Conservation (phyloP, 192 early-diverging fungal genomes). For the Coemansia sp. region DNA sequence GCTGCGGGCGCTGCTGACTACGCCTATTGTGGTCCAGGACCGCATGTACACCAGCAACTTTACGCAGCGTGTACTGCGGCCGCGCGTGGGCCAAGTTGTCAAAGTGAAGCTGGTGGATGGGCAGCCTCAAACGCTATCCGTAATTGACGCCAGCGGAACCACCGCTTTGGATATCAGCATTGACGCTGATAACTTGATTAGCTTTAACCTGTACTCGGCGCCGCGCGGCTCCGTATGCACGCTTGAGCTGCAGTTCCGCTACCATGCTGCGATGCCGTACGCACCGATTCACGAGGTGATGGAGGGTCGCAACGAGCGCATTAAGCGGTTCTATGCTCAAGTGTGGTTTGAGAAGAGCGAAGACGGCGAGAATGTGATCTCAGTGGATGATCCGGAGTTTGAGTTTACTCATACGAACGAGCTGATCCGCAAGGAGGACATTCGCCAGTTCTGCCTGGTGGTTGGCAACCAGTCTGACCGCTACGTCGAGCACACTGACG, state of each 20-base stretch:
- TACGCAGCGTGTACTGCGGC: constrained; percentile 61
- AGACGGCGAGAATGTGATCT: constrained; percentile 7
- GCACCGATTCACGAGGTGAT: constrained; percentile 74
- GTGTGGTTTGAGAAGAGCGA: constrained; percentile 24
- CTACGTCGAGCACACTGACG: constrained; percentile 36
- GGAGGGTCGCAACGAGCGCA: constrained; percentile 69
- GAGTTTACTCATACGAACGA: constrained; percentile 56
- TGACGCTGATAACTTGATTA: constrained; percentile 51
- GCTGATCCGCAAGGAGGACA: constrained; percentile 40
- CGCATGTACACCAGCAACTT: constrained; percentile 66
- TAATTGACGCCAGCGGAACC: constrained; percentile 6
- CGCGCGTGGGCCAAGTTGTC: constrained; percentile 59
- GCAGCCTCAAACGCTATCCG: constrained; percentile 33
- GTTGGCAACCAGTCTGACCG: constrained; percentile 61
- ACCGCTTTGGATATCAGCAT: constrained; percentile 43
- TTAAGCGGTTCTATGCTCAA: constrained; percentile 60
- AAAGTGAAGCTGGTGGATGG: constrained; percentile 30
- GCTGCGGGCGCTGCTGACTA: constrained; percentile 80
- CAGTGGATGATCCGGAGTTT: not conserved
- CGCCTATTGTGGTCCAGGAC: constrained; percentile 78
- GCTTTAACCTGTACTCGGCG: constrained; percentile 58
- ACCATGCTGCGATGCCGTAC: constrained; percentile 72
- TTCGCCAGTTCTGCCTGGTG: constrained; percentile 66
- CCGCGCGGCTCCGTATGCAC: constrained; percentile 60
- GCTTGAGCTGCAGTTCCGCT: constrained; percentile 77